Base-by-base conservation (phyloP, 2,329 filamentous ascomycete species). In the Fusarium penzigii region DNA sequence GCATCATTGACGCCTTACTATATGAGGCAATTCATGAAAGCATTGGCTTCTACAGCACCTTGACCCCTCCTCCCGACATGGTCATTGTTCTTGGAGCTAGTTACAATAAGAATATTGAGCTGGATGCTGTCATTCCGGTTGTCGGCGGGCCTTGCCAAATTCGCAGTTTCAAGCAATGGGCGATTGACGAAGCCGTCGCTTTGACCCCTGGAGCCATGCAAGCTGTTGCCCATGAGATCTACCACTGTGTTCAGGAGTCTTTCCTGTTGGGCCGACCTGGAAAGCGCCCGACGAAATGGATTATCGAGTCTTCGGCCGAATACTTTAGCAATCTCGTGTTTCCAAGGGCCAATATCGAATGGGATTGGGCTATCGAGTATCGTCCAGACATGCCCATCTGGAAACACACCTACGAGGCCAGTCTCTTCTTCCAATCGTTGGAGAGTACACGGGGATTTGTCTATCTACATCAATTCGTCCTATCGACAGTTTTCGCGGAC, bases 291-390 rank as follows among this genome's bases (percentile, higher is more conserved):
- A 38, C 50, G 8, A 9, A 32, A 2, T 52, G 46, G 50, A 38
- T 46, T 7, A 16, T 52, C 32, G 50, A 52, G 29, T 48, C 50
- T 10, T 48, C 45, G 3, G 44, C 44, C 12, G 29, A 49, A 8
- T 52, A 52, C 39, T 49, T 52, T 16, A 48, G 41, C 42, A 52
- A 52, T 14, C 41, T 52, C 11, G 50, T 52, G 12, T 52, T 52
- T n/a, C 44, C 40, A 9, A 17, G 40, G 17, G 50, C 36, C 17
- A 46, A 52, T 16, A 16, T 13, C 1, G 50, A 52, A 38, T 48
- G 46, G n/a, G 17, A 41, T 4, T 17, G 11, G 12, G 36, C 42
- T 9, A 42, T 39, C 2, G 17, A 40, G 25, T 52, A 52, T 29
- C 25, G 25, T 5, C 46, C 45, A n/a, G 29, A 42, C 16, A n/a